Evolutionary conservation across 2,329 filamentous ascomycete species (phyloP).

Genomic region (Fusarium kyushuense): DNA sequence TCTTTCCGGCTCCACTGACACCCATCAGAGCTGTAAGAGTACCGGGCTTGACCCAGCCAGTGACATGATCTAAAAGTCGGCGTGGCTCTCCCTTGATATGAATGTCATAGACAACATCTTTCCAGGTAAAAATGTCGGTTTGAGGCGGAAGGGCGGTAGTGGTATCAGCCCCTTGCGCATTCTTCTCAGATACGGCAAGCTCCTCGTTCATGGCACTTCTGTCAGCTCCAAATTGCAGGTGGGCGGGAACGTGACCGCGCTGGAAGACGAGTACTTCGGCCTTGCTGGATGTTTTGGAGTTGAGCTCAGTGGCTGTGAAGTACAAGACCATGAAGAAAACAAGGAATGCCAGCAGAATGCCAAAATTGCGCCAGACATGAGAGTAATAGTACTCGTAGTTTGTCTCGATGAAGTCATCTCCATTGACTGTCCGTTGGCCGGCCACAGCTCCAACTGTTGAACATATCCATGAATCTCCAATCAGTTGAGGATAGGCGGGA

Average conservation of each 20-base stretch:
- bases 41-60: constrained; percentile 91
- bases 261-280: constrained; percentile 78
- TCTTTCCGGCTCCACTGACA: constrained; percentile 63
- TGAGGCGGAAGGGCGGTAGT: constrained; percentile 56
- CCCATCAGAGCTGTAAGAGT: constrained; percentile 85
- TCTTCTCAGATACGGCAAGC: constrained; percentile 45
- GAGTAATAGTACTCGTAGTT: constrained; percentile 68
- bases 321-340: constrained; percentile 74
- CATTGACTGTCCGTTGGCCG: constrained; percentile 66
- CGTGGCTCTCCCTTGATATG: constrained; percentile 79
- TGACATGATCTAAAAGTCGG: constrained; percentile 81
- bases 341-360: constrained; percentile 74
- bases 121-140: constrained; percentile 80
- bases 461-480: constrained; percentile 65
- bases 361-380: constrained; percentile 76
- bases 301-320: constrained; percentile 72
- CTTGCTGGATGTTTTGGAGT: constrained; percentile 70
- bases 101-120: constrained; percentile 76
- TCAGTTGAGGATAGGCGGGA: constrained; percentile 59
- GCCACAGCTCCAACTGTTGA: constrained; percentile 65
- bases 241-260: constrained; percentile 62
- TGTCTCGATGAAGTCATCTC: constrained; percentile 69
- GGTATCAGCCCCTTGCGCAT: constrained; percentile 24
- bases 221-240: constrained; percentile 51
- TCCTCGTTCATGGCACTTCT: constrained; percentile 49